Percentiles rank a stretch among this genome's conserved stretches.
Evolutionary conservation across 169 alveolate species (phyloP).

Genomic region (Cryptosporidium tyzzeri): DNA sequence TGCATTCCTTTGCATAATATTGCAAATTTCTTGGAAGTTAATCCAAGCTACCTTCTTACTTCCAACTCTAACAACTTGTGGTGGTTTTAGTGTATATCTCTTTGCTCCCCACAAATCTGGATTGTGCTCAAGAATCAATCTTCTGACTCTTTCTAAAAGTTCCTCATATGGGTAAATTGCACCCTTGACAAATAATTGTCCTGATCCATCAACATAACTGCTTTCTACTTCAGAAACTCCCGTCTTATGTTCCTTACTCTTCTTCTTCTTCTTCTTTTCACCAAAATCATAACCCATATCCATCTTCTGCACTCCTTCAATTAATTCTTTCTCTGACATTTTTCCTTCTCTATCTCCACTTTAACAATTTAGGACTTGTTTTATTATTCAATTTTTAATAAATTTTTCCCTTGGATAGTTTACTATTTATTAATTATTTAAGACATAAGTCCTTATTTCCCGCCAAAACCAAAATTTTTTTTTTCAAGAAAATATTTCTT

Average conservation of each 20-base stretch:
- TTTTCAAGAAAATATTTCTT: background rate
- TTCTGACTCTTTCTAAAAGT: slow-evolving; percentile 89
- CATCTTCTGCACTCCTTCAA: slow-evolving; percentile 66
- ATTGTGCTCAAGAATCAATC: slow-evolving; percentile 87
- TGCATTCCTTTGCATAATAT: slow-evolving; percentile 90
- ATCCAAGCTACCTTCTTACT: slow-evolving; percentile 96
- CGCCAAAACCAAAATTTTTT: slow-evolving; percentile 1
- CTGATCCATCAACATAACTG: slow-evolving; percentile 82
- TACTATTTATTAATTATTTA: background rate
- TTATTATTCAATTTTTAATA: background rate
- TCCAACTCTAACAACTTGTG: slow-evolving; percentile 95
- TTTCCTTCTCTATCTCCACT: slow-evolving; percentile 6
- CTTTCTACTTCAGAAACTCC: slow-evolving; percentile 79
- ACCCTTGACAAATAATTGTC: slow-evolving; percentile 87
- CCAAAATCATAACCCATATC: slow-evolving; percentile 84
- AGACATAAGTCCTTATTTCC: slow-evolving; percentile 8
- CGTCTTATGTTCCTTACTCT: slow-evolving; percentile 81
- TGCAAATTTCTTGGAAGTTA: slow-evolving; percentile 93
- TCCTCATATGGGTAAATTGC: slow-evolving; percentile 89
- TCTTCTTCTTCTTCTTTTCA: slow-evolving; percentile 88
- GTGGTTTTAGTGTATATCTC: slow-evolving; percentile 91
- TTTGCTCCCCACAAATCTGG: slow-evolving; percentile 90
- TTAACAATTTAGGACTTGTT: background rate
- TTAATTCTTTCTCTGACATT: slow-evolving; percentile 68
- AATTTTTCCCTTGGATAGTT: background rate